Evolutionary conservation across 2,329 filamentous ascomycete species (phyloP), one percentile per base, ranked within the genome.

Genomic region (Pezicula neosporulosa): DNA sequence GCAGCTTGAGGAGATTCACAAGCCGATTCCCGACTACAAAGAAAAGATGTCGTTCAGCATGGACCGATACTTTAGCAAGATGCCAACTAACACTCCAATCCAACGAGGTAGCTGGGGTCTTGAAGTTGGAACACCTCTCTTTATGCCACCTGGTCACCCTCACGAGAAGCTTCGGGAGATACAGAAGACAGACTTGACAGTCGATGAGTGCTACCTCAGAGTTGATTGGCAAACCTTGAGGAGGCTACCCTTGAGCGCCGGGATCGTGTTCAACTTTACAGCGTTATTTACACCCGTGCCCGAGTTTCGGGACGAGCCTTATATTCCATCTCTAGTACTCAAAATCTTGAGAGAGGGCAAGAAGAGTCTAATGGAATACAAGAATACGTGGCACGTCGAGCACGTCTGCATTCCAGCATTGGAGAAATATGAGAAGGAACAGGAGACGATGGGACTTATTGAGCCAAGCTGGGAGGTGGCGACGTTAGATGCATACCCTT

Each of bases 181-280:
- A 0, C 87, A 92, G 56, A 73, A 81, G 44, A 70, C 77, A 0
- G 68, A 72, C 18, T 71, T 93, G 6, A 71, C 69, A 1, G 63
- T 83, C 2, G 75, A 80, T 0, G 79, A 88, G 33, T 74, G 88
- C 56, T 73, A 86, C 54, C 72, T 96, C 1, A 81, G 90, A 4
- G 89, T 94, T 2, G 90, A 96, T 67, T 95, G 90, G 89, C 91
- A 96, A 69, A 96, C 90, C 0, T 72, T 96, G 4, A 82, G 90
- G 2, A 81, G 90, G 3, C 71, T 96, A 0, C 90, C 90, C 0
- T 73, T 96, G 0, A 90, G 86, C 0, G 89, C 81, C 0, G 86
- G 80, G 0, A 74, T 96, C 1, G 80, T 90, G 0, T 96, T 96
- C 73, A 95, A 94, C 67, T 96, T 93, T 79, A 95, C 93, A 64